Conservation (phyloP, 2,329 filamentous ascomycete genomes). For the Pseudogymnoascus sp. region DNA sequence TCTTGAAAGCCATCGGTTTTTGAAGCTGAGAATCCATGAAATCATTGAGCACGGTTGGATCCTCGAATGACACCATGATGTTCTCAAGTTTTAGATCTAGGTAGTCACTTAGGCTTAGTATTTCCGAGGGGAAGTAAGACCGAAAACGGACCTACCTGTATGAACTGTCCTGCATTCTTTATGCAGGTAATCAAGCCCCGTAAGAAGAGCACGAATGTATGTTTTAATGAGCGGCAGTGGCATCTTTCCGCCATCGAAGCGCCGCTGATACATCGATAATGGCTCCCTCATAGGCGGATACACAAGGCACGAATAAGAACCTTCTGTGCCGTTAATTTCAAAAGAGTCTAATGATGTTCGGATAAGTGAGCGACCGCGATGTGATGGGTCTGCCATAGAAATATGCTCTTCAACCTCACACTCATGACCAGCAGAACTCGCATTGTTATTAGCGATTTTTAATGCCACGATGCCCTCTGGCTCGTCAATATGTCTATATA, state of each 20-base stretch:
- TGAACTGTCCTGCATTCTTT: not conserved
- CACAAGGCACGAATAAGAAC: not conserved
- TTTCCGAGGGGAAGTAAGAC: too few species aligned
- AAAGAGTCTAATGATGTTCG: not conserved
- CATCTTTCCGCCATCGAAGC: not conserved
- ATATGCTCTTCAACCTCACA: not conserved
- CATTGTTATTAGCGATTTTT: not conserved
- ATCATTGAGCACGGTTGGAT: too few species aligned
- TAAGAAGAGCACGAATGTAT: not conserved
- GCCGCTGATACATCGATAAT: not conserved
- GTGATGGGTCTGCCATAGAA: not conserved
- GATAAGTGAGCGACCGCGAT: not conserved
- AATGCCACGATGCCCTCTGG: not conserved
- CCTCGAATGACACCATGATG: too few species aligned
- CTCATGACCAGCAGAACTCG: not conserved
- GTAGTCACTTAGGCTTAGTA: too few species aligned
- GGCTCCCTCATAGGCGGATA: not conserved
- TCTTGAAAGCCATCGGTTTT: too few species aligned
- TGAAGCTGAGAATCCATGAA: too few species aligned
- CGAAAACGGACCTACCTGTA: not conserved
- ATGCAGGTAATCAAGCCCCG: not conserved
- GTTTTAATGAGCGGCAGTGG: not conserved
- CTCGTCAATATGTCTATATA: not conserved
- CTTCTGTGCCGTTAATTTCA: not conserved
- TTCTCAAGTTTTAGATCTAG: too few species aligned